A percentile compares a stretch with the other conserved stretches of the same genome.
These are phyloP conservation scores for Neopestalotiopsis rosae DNA, from an alignment of 2,329 filamentous ascomycete species.

Conservation along the genomic window DNA sequence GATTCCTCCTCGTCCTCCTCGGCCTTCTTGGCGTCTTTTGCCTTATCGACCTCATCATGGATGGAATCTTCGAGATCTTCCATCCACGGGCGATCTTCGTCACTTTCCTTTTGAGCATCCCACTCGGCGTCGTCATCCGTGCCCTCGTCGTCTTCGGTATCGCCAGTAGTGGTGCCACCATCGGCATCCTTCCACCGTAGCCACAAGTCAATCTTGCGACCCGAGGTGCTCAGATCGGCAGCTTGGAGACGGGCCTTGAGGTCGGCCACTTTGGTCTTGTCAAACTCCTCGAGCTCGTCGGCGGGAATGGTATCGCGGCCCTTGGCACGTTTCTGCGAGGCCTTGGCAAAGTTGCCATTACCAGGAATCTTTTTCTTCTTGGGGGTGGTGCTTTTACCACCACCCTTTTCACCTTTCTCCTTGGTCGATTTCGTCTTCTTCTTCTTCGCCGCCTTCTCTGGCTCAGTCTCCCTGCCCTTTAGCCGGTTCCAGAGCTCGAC, in stretches of 20 bases:
- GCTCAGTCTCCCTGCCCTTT: not conserved
- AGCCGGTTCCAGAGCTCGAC: not conserved
- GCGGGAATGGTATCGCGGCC: not conserved
- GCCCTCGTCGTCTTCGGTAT: not conserved
- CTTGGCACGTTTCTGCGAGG: not conserved
- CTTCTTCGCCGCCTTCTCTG: not conserved
- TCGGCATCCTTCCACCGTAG: not conserved
- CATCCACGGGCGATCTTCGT: not conserved
- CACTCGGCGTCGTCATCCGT: not conserved
- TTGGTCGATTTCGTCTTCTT: not conserved
- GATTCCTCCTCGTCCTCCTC: not conserved
- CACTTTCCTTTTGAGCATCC: not conserved
- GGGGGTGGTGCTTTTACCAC: not conserved
- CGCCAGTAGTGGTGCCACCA: not conserved
- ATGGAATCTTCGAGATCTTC: not conserved
- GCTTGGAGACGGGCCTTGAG: not conserved
- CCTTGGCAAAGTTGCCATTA: not conserved
- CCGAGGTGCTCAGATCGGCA: not conserved
- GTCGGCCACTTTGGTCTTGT: not conserved
- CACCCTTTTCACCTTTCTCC: not conserved
- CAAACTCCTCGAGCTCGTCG: not conserved
- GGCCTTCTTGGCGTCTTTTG: not conserved
- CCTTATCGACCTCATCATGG: not conserved
- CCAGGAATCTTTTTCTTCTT: not conserved
- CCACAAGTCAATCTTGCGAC: slow-evolving; percentile 1